A percentile compares a stretch with the other conserved stretches of the same genome.
These are phyloP conservation scores for Globisporangium canariense DNA, from an alignment of 352 stramenopile genomes.

Conservation along the genomic window DNA sequence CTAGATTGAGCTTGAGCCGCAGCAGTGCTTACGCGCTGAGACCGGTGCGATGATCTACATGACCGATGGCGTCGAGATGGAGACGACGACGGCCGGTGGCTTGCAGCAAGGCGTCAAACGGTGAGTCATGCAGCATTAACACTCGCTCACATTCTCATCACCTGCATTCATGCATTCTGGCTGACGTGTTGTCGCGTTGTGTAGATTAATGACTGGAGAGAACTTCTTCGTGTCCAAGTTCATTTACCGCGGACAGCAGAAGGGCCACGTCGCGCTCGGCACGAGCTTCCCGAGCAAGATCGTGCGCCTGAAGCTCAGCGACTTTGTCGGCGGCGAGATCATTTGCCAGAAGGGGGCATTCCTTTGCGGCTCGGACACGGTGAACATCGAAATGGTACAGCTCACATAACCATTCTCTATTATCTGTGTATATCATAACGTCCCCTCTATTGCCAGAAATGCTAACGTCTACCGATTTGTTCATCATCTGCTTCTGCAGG, in stretches of 20 bases:
- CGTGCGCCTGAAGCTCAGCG: slow-evolving; percentile 77
- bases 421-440: background rate
- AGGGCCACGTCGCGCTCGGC: slow-evolving; percentile 86
- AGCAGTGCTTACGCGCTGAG: slow-evolving; percentile 91
- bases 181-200: background rate
- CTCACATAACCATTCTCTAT: background rate
- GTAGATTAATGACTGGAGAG: slow-evolving; percentile 71
- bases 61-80: slow-evolving; percentile 91
- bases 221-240: slow-evolving; percentile 83
- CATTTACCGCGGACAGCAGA: slow-evolving; percentile 51
- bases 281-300: slow-evolving; percentile 91
- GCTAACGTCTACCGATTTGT: background rate
- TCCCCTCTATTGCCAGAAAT: background rate
- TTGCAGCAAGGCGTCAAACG: slow-evolving; percentile 83
- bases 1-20: slow-evolving; percentile 82
- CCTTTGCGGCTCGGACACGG: slow-evolving; percentile 87
- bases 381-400: slow-evolving; percentile 89
- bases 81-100: slow-evolving; percentile 90
- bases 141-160: background rate
- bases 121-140: slow-evolving; percentile 27
- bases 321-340: slow-evolving; percentile 83
- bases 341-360: slow-evolving; percentile 93
- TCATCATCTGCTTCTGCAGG: slow-evolving; percentile 26
- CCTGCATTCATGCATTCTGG: background rate
- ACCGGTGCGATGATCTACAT: slow-evolving; percentile 95